These are phyloP conservation scores for Suhomyces sp. DNA, from an alignment of 805 yeast genomes.

Conservation along the genomic window DNA sequence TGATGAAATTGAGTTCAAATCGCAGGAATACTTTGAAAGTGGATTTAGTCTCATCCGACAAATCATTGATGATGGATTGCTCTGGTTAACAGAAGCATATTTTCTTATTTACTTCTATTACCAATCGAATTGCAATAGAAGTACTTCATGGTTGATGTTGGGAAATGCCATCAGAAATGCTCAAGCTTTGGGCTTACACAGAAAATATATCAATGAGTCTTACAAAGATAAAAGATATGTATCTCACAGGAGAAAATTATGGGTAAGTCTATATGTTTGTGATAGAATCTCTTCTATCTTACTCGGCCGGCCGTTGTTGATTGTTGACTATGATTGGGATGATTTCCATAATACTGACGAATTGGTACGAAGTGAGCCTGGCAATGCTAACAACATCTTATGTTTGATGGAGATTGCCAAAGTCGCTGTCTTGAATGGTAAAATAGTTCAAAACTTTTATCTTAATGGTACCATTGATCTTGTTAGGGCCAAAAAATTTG, in stretches of 20 bases:
- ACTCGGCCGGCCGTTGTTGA: constrained; percentile 38
- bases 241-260: constrained; percentile 33
- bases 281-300: constrained; percentile 34
- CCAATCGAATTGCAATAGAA: constrained; percentile 38
- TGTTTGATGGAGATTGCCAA: constrained; percentile 29
- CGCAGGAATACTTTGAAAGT: constrained; percentile 34
- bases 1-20: constrained; percentile 17
- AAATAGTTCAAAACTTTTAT: constrained; percentile 32
- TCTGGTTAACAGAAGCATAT: constrained; percentile 45
- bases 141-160: constrained; percentile 44
- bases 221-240: constrained; percentile 24
- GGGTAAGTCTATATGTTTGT: constrained; percentile 32
- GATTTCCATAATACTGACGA: constrained; percentile 26
- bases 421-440: constrained; percentile 28
- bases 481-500: constrained; percentile 30
- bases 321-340: constrained; percentile 40
- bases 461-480: constrained; percentile 29
- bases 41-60: constrained; percentile 31
- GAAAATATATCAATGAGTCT: constrained; percentile 39
- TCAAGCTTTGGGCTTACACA: constrained; percentile 41
- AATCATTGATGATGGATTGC: constrained; percentile 36
- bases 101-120: constrained; percentile 40
- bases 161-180: constrained; percentile 45
- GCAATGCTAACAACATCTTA: constrained; percentile 14
- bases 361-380: constrained; percentile 9